Percentiles rank a stretch among this genome's conserved stretches.
Evolutionary conservation across 805 yeast genomes (phyloP).

Genomic region (Komagataella populi): DNA sequence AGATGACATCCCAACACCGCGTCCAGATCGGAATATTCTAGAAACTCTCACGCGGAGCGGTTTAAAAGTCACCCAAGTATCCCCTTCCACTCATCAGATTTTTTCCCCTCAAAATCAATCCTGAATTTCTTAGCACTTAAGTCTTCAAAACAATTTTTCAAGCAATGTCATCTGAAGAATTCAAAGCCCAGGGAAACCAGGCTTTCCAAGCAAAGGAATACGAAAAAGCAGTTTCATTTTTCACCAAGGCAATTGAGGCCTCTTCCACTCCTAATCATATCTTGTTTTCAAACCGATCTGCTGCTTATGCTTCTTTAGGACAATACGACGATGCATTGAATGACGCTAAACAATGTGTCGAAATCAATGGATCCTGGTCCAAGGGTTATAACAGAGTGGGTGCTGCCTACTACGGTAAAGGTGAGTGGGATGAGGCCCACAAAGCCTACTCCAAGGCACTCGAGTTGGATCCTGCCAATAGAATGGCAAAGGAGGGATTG

Average conservation of each 20-base stretch:
- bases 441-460: conserved; percentile 64
- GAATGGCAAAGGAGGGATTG: conserved; percentile 80
- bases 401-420: conserved; percentile 85
- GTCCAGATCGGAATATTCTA: neutral
- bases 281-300: conserved; percentile 87
- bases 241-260: conserved; percentile 78
- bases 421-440: conserved; percentile 64
- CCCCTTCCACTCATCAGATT: neutral
- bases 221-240: conserved; percentile 62
- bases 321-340: conserved; percentile 60
- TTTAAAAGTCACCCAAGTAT: neutral
- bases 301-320: conserved; percentile 70
- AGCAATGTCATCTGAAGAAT: conserved; percentile 54
- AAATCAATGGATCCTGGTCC: conserved; percentile 80
- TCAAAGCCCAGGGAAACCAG: conserved; percentile 85
- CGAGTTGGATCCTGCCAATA: conserved; percentile 66
- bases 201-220: conserved; percentile 84
- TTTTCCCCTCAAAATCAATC: neutral
- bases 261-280: conserved; percentile 83
- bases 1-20: neutral
- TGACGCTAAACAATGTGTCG: conserved; percentile 78
- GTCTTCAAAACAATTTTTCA: neutral
- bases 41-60: neutral
- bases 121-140: neutral
- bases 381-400: conserved; percentile 92